Base-by-base conservation (phyloP, 495 filamentous ascomycete genomes). In the Lentithecium fluviatile region DNA sequence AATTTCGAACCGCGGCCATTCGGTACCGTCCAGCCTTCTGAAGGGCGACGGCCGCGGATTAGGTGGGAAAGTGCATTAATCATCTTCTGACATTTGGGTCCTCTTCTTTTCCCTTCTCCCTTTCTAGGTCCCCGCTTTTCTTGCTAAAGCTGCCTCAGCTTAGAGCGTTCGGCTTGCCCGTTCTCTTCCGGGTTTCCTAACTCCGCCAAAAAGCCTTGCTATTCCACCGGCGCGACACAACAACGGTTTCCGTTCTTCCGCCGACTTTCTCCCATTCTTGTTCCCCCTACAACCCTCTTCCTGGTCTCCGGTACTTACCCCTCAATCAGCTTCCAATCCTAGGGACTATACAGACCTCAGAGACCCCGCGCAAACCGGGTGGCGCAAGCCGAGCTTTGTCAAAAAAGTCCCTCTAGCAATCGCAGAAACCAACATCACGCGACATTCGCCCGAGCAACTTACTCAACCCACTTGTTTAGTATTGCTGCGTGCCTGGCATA, bases 321-420 rank as follows among this genome's bases (percentile, higher is more conserved):
- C 13, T 43, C 15, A 3, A 20, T 4, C 40, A n/a, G 6, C 15
- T 15, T 15, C 19, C 19, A n/a, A 20, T 3, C 40, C 13, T 20
- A 15, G 5, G 12, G 23, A 32, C 20, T 25, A 0, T 24, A 32
- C 13, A 25, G 20, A 10, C 6, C 21, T 13, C 6, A 2, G 23
- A 38, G 13, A 25, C 25, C n/a, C 17, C 47, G 8, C 25, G 26
- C 17, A 12, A 20, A 15, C 43, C 7, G 24, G n/a, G 60, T 63
- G 60, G 60, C 60, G 60, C 46, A 57, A 52, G 15, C 13, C 17
- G 20, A 12, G 34, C 60, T 63, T 63, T 63, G 52, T 63, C 57
- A 19, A 56, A 51, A 17, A 42, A 23, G 6, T 11, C 3, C 17
- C 2, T 19, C 13, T 36, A 40, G 24, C 10, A 32, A 32, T 32